A percentile compares a stretch with the other conserved stretches of the same genome.
Conservation (phyloP, 2,329 filamentous ascomycete genomes). For the Claviceps capensis region DNA sequence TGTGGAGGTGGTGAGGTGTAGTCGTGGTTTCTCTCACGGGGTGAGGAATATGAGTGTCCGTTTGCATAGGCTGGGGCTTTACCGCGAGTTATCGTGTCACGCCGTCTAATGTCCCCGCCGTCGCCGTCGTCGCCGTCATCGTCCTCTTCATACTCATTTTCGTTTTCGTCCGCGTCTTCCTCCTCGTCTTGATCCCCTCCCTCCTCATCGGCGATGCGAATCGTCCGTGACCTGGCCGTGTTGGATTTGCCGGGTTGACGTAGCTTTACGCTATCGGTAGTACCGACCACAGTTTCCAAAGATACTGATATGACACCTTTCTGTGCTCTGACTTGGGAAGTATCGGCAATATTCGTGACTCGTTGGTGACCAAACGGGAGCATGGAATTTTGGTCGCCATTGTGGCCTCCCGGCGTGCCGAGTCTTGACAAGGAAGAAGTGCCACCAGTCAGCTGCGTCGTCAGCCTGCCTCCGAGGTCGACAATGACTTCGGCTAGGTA, state of each 20-base stretch:
- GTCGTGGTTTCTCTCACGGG: conserved; percentile 22
- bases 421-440: conserved; percentile 35
- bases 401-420: conserved; percentile 18
- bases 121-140: background rate
- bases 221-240: conserved; percentile 14
- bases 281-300: conserved; percentile 81
- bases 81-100: conserved; percentile 8
- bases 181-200: conserved; percentile 13
- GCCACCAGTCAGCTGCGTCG: conserved; percentile 52
- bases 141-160: background rate
- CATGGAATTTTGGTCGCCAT: conserved; percentile 13
- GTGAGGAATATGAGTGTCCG: conserved; percentile 1
- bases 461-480: conserved; percentile 77
- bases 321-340: conserved; percentile 70
- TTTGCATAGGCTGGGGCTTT: conserved; percentile 1
- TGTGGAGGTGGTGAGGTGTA: conserved; percentile 6
- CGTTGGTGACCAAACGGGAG: conserved; percentile 17
- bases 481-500: conserved; percentile 90
- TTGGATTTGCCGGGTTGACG: conserved; percentile 13
- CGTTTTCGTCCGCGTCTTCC: background rate
- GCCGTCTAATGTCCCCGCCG: conserved; percentile 8
- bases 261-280: conserved; percentile 51
- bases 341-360: conserved; percentile 64
- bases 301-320: conserved; percentile 82
- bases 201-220: conserved; percentile 17